phyloP scores from a whole-genome alignment of 129 eudicot genomes.

The Ambrosia trifida region DNA sequence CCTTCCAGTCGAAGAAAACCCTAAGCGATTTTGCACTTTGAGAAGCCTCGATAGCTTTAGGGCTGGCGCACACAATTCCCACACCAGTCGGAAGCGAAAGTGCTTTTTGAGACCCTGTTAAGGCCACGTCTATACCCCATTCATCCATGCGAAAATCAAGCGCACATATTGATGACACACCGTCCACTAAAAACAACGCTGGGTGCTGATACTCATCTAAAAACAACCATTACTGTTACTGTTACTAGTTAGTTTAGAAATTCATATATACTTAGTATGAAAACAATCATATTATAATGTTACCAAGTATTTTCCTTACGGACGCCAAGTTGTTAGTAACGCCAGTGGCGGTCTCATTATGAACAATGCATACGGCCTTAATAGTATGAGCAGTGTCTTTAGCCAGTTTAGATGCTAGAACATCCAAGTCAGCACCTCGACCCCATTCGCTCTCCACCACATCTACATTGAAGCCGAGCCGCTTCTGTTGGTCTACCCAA shows the following conservation, averaged over 20 bases:
- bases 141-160: slow-evolving; percentile 99
- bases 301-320: slow-evolving; percentile 85
- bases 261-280: no score
- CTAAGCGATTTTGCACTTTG: slow-evolving; percentile 82
- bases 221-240: background rate
- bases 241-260: no score
- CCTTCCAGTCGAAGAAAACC: slow-evolving; percentile 95
- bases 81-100: slow-evolving; percentile 97
- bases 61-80: slow-evolving; percentile 96
- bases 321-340: slow-evolving; percentile 97
- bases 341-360: slow-evolving; percentile 98
- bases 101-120: slow-evolving; percentile 96
- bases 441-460: slow-evolving; percentile 99
- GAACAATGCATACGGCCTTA: slow-evolving; percentile 93
- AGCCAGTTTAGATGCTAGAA: slow-evolving; percentile 77
- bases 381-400: slow-evolving; percentile 78
- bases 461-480: slow-evolving; percentile 81
- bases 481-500: slow-evolving; percentile 96
- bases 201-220: slow-evolving; percentile 96
- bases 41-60: slow-evolving; percentile 85
- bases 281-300: no score
- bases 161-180: slow-evolving; percentile 95
- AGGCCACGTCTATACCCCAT: slow-evolving; percentile 97
- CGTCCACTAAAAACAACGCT: slow-evolving; percentile 85
- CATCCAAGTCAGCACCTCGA: slow-evolving; percentile 79